These are phyloP conservation scores for Cenococcum geophilum DNA, from an alignment of 495 filamentous ascomycete species.

Conservation along the genomic window DNA sequence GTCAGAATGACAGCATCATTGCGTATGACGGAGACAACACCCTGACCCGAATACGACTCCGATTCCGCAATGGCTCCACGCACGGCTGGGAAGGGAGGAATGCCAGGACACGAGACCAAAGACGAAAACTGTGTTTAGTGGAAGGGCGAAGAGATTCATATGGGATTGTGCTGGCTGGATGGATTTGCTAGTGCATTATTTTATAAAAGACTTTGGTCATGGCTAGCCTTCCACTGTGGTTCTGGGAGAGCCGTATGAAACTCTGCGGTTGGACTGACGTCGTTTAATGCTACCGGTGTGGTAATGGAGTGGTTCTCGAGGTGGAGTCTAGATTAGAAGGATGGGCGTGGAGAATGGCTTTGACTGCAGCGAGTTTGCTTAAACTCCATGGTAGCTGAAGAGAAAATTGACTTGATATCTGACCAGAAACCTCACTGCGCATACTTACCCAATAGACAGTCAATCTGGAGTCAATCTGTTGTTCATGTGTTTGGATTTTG, in stretches of 20 bases:
- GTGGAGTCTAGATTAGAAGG: too few species aligned
- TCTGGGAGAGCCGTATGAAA: constrained; percentile 1
- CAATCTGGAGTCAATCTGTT: too few species aligned
- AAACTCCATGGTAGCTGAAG: too few species aligned
- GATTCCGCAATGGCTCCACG: neutral
- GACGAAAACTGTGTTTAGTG: neutral
- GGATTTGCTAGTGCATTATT: constrained; percentile 5
- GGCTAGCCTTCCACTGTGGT: constrained; percentile 9
- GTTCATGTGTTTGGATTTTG: too few species aligned
- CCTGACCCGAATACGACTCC: constrained; percentile 4
- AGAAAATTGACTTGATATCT: too few species aligned
- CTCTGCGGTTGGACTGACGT: neutral
- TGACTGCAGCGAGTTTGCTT: too few species aligned
- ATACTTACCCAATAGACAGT: too few species aligned
- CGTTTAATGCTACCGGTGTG: too few species aligned
- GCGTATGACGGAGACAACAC: constrained; percentile 12
- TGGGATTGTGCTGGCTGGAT: constrained; percentile 8
- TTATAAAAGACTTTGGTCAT: constrained; percentile 7
- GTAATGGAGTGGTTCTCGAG: too few species aligned
- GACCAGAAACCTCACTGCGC: too few species aligned
- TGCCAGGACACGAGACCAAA: neutral
- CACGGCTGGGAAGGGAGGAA: neutral
- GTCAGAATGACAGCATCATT: constrained; percentile 5
- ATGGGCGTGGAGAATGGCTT: too few species aligned
- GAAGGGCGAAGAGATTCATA: constrained; percentile 3